Evolutionary conservation across 106 monocot genomes (phyloP).

Genomic region (Chionographis japonica): DNA sequence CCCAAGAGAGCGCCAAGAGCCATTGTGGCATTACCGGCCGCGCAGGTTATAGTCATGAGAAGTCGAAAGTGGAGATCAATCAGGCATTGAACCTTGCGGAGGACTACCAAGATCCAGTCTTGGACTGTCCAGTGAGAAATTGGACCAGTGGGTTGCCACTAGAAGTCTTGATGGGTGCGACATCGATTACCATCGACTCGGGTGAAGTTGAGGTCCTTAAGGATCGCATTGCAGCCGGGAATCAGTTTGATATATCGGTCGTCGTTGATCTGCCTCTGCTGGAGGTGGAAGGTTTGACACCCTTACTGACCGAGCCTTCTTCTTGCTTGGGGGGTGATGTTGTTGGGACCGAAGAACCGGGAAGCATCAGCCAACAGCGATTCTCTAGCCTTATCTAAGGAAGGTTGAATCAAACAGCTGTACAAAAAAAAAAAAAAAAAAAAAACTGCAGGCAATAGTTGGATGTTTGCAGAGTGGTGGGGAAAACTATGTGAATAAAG

Average conservation of each 20-base stretch:
- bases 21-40: neutral
- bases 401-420: neutral
- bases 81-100: neutral
- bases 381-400: constrained; percentile 12
- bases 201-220: neutral
- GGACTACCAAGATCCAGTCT: constrained; percentile 12
- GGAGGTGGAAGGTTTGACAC: constrained; percentile 8
- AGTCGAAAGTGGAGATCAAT: constrained; percentile 11
- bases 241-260: neutral
- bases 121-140: constrained; percentile 3
- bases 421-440: neutral
- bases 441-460: neutral
- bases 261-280: neutral
- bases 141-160: constrained; percentile 17
- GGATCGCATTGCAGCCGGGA: neutral
- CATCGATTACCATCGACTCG: neutral
- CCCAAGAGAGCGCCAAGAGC: neutral
- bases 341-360: neutral
- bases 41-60: neutral
- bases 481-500: too few species aligned
- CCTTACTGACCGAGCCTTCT: neutral
- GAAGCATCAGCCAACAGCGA: neutral
- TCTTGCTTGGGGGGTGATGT: too few species aligned
- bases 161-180: constrained; percentile 27
- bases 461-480: too few species aligned